phyloP scores from a whole-genome alignment of 352 stramenopile genomes.

The Phytophthora pini region DNA sequence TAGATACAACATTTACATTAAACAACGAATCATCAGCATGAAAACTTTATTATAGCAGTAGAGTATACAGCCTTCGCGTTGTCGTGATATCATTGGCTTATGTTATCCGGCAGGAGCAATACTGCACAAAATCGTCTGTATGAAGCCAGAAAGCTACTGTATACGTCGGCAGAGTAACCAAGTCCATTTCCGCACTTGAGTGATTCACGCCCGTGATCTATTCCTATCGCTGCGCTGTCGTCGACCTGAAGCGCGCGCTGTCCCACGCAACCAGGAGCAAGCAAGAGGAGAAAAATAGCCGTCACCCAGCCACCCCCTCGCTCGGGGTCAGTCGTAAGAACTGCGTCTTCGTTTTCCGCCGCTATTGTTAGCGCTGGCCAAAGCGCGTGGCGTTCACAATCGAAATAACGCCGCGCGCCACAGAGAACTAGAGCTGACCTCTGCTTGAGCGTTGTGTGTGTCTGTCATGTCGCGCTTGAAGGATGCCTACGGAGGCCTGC shows the following conservation, averaged over 20 bases:
- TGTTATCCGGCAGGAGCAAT: constrained; percentile 12
- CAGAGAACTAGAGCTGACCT: constrained; percentile 25
- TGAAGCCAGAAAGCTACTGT: constrained; percentile 10
- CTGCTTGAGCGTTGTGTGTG: constrained; percentile 20
- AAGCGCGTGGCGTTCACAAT: constrained; percentile 20
- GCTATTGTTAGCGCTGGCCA: constrained; percentile 23
- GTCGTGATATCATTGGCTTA: too few species aligned
- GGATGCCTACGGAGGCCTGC: constrained; percentile 78
- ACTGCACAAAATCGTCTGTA: constrained; percentile 6
- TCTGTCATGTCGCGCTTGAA: constrained; percentile 69
- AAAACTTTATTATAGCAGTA: constrained; percentile 1
- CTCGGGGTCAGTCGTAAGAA: constrained; percentile 40
- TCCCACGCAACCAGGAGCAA: not conserved
- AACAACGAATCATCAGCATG: not conserved
- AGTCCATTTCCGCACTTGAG: constrained; percentile 14
- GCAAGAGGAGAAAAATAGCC: constrained; percentile 39
- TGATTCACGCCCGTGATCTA: constrained; percentile 11
- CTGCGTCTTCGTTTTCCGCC: constrained; percentile 15
- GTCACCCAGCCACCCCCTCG: constrained; percentile 32
- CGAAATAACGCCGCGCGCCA: constrained; percentile 25
- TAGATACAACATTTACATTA: not conserved
- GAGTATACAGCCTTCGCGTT: not conserved
- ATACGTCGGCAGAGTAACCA: constrained; percentile 14
- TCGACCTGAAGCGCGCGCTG: not conserved
- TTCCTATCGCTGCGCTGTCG: constrained; percentile 9